Evolutionary conservation across 441 rosid genomes (phyloP).

Genomic region (Hura crepitans): DNA sequence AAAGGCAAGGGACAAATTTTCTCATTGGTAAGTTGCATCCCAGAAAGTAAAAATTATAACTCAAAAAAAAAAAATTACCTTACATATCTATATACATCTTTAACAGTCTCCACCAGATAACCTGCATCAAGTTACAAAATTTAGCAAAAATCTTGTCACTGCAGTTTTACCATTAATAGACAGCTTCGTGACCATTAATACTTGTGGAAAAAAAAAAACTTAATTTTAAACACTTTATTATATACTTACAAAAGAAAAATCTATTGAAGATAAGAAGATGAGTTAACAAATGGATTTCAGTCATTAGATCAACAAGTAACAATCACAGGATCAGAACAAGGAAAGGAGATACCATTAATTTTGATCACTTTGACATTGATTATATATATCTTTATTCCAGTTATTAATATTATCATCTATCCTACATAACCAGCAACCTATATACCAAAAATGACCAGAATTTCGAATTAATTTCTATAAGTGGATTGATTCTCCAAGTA

Average conservation of each 20-base stretch:
- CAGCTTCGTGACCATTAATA: neutral
- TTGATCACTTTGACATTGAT: neutral
- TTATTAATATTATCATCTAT: neutral
- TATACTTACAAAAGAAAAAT: neutral
- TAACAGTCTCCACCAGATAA: conserved; percentile 34
- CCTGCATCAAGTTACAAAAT: conserved; percentile 33
- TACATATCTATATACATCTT: conserved; percentile 35
- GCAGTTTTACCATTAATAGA: neutral
- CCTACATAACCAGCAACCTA: neutral
- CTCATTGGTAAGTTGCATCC: conserved; percentile 2
- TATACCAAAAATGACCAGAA: neutral
- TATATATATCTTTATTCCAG: neutral
- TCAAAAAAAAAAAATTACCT: conserved; percentile 27
- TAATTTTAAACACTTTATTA: too few species aligned
- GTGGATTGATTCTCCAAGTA: neutral
- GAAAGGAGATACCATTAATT: neutral
- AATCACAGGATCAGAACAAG: neutral
- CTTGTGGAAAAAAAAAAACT: conserved; percentile 4
- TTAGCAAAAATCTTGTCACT: conserved; percentile 4
- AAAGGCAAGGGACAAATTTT: neutral
- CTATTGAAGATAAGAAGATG: neutral
- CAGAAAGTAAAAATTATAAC: neutral
- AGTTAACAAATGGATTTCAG: neutral
- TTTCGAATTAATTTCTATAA: neutral
- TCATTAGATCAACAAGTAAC: conserved; percentile 3